Percentiles rank a stretch among this genome's conserved stretches.
phyloP scores from a whole-genome alignment of 1,284 basidiomycete genomes.

The Peniophora sp. region DNA sequence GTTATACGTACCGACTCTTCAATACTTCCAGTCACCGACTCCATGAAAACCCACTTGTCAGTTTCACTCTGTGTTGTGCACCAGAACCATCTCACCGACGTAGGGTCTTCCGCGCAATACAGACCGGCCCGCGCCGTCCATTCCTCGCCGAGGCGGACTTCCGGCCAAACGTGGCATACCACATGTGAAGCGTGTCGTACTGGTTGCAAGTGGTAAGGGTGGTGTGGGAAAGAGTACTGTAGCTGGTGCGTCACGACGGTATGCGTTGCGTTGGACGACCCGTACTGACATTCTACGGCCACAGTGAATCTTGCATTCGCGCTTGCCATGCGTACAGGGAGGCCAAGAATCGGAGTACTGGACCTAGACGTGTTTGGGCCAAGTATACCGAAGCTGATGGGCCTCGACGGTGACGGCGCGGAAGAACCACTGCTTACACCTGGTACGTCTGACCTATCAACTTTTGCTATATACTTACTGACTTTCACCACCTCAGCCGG shows the following conservation, averaged over 20 bases:
- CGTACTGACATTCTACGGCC: constrained; percentile 2
- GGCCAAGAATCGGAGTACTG: constrained; percentile 74
- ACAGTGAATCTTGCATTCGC: constrained; percentile 80
- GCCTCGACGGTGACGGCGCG: constrained; percentile 54
- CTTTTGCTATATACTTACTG: neutral
- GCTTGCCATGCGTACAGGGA: constrained; percentile 41
- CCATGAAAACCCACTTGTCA: constrained; percentile 13
- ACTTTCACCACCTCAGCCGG: constrained; percentile 41
- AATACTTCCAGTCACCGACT: constrained; percentile 5
- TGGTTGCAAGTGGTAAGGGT: constrained; percentile 92
- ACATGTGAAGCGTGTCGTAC: constrained; percentile 68
- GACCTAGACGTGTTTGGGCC: constrained; percentile 97
- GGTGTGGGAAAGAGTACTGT: constrained; percentile 97
- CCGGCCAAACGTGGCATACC: constrained; percentile 53
- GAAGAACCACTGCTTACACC: constrained; percentile 77
- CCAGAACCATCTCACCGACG: constrained; percentile 1
- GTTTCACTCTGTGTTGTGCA: neutral
- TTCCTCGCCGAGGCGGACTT: constrained; percentile 52
- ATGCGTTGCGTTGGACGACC: neutral
- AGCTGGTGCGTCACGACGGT: constrained; percentile 50
- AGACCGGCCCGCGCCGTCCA: constrained; percentile 34
- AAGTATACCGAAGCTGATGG: constrained; percentile 93
- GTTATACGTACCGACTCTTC: constrained; percentile 2
- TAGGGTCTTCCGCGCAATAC: constrained; percentile 47
- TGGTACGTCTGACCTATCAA: constrained; percentile 31